Evolutionary conservation across 257 asterid genomes (phyloP).

Genomic region (Linderniella brevidens): DNA sequence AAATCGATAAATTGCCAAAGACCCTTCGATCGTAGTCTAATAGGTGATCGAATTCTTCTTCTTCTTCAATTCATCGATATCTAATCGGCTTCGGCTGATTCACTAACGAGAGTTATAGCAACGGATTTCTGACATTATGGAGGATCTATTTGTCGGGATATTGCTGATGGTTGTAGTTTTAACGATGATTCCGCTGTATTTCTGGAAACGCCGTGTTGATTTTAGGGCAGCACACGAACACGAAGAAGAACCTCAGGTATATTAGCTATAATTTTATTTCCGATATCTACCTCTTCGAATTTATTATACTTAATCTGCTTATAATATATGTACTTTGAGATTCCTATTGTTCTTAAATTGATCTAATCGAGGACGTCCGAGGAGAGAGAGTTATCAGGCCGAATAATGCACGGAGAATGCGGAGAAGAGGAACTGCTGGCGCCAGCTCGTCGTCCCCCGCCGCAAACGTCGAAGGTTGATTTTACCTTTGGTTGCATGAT

Average conservation of each 20-base stretch:
- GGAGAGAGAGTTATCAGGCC: slow-evolving; percentile 63
- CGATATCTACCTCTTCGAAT: neutral
- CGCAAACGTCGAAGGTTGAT: slow-evolving; percentile 45
- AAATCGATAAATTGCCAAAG: too few species aligned
- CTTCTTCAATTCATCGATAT: too few species aligned
- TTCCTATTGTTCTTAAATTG: neutral
- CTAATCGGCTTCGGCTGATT: too few species aligned
- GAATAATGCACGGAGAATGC: slow-evolving; percentile 42
- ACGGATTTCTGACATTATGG: slow-evolving; percentile 25
- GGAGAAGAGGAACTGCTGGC: slow-evolving; percentile 62
- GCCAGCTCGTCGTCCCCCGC: slow-evolving; percentile 74
- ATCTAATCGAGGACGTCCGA: slow-evolving; percentile 28
- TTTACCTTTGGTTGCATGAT: neutral
- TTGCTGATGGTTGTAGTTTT: slow-evolving; percentile 54
- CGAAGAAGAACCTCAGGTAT: slow-evolving; percentile 65
- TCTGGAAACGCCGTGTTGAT: slow-evolving; percentile 74
- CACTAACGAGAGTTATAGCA: too few species aligned
- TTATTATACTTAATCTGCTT: neutral
- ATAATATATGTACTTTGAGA: neutral
- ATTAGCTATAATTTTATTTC: neutral
- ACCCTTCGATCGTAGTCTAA: too few species aligned
- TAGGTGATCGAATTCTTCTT: too few species aligned
- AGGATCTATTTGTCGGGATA: slow-evolving; percentile 46
- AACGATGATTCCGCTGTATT: slow-evolving; percentile 62
- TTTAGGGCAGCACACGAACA: slow-evolving; percentile 34